Evolutionary conservation across 2,329 filamentous ascomycete species (phyloP), one percentile per base, ranked within the genome.

Genomic region (Cytospora schulzeri): DNA sequence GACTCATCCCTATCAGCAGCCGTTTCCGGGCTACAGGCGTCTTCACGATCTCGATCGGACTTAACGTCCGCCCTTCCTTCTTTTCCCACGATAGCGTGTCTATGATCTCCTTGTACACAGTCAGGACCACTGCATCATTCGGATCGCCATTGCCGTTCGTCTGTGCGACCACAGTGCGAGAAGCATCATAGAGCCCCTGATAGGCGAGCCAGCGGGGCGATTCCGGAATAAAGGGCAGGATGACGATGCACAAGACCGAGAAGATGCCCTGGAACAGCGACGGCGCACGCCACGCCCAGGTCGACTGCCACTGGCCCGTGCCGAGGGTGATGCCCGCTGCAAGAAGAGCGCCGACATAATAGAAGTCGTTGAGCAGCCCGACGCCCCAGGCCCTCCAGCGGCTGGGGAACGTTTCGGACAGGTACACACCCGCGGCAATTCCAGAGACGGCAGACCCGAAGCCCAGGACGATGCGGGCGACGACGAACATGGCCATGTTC

Each of bases 401-500:
- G 65, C 71, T 77, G 0, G 81, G 76, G 60, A 82, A 80, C 0
- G 79, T 80, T 71, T 86, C 84, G 2, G 78, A 77, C 3, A 85
- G 74, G 59, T 82, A 82, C 0, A 83, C 79, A 0, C 76, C 76
- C 1, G 76, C 81, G 1, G 80, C 78, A 22, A 81, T 76, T 15
- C 75, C 76, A 1, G 79, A 77, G 11, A 80, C 70, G 2, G 74
- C 76, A 4, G 70, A 73, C 3, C 82, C 83, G 41, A 83, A 75
- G 0, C 82, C 82, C 2, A 85, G 70, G 5, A 84, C 73, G 24
- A 84, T 77, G 17, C 83, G 75, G 0, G 74, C 76, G 15, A 79
- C 66, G 33, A 81, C 76, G 69, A 84, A 84, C 81, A 83, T 84
- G 63, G 77, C 79, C 6, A 82, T 79, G 61, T 83, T 78, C 67